Evolutionary conservation across 768 basidiomycete genomes (phyloP).

Genomic region (Auriscalpium microsporum): DNA sequence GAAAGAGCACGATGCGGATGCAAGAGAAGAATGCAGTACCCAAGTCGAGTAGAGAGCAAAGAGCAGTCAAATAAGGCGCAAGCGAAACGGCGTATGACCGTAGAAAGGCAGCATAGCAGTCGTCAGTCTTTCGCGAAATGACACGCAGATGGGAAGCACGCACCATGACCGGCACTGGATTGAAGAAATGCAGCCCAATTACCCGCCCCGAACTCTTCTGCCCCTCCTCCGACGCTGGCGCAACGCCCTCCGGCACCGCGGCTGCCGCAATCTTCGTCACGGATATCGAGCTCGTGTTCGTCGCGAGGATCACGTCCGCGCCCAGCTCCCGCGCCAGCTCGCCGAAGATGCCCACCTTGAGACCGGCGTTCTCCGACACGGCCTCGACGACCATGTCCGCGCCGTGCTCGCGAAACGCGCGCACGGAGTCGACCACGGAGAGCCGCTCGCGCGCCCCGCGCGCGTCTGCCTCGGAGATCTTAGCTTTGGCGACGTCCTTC

Average conservation of each 20-base stretch:
- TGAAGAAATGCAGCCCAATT: slow-evolving; percentile 91
- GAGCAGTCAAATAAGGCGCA: no score
- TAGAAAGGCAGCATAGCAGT: no score
- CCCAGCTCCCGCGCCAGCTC: slow-evolving; percentile 58
- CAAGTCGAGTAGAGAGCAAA: no score
- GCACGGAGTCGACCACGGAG: slow-evolving; percentile 45
- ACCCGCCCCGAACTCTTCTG: slow-evolving; percentile 62
- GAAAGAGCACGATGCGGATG: no score
- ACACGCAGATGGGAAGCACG: slow-evolving; percentile 12
- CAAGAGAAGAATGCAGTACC: no score
- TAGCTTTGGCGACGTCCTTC: slow-evolving; percentile 86
- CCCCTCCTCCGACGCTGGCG: slow-evolving; percentile 54
- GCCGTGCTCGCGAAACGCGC: slow-evolving; percentile 47
- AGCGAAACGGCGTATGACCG: no score
- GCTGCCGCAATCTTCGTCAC: slow-evolving; percentile 89
- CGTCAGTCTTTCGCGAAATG: not conserved
- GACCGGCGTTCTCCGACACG: slow-evolving; percentile 70
- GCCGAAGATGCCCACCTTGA: slow-evolving; percentile 75
- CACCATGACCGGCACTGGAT: slow-evolving; percentile 96
- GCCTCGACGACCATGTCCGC: slow-evolving; percentile 94
- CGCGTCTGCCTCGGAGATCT: slow-evolving; percentile 58
- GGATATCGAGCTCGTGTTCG: slow-evolving; percentile 91
- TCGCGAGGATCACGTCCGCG: slow-evolving; percentile 74
- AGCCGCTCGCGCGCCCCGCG: slow-evolving; percentile 67
- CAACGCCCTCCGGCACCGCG: slow-evolving; percentile 50